Evolutionary conservation across 1,139 yeast genomes (phyloP), one percentile per base, ranked within the genome.

Genomic region (Yamadazyma sp.): DNA sequence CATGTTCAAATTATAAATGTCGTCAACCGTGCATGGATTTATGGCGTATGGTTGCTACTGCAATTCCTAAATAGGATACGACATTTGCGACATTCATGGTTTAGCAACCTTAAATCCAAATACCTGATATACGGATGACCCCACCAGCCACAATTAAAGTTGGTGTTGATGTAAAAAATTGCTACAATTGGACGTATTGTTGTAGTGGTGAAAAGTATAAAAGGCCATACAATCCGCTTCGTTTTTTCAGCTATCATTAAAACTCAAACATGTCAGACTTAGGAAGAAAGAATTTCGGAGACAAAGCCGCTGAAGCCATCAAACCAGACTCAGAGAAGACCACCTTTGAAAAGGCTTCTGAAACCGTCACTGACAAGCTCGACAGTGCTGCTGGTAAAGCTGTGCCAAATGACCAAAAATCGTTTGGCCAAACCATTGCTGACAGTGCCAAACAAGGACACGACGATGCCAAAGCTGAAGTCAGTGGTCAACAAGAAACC

Each of bases 281-380:
- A 46, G 87, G 86, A 52, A 85, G 95, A 83, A 86, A 86, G 67
- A 67, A 73, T 58, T 73, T 88, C 56, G 53, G 82, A 51, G 84
- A 81, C 61, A 86, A 87, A 68, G 66, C 77, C 48, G 39, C 70
- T 41, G 95, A 86, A 73, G 57, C 76, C 35, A 46, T 85, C 39
- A 86, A 78, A 52, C 96, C 96, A 57, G 82, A 87, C 47, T 65
- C 78, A 40, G 74, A 85, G 61, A 88, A 88, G 73, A 51, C 81
- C 34, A 66, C 72, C 52, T 62, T 68, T 31, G 84, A 86, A 54
- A 69, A 82, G 66, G 82, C 80, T 49, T 82, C 84, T 73, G 96
- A 88, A 70, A 45, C 61, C 29, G 80, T 78, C 47, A 82, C 95
- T 41, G 83, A 77, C 59, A 59, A 69, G 29, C 72, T 70, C 50